Conservation (phyloP, 1,284 basidiomycete genomes). For the Meripilus lineatus region DNA sequence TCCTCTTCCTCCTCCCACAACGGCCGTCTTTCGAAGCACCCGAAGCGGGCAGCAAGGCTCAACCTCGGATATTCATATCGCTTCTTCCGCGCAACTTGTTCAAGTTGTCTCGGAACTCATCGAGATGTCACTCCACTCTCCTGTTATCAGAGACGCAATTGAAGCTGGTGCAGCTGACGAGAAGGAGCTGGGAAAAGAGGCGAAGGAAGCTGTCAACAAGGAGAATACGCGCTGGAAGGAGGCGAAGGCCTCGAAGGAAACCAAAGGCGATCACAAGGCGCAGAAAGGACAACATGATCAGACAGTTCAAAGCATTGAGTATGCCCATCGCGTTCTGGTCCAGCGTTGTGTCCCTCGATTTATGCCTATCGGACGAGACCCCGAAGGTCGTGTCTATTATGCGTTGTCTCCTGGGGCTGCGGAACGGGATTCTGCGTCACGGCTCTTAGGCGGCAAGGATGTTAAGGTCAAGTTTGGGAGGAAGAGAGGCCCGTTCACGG, state of each 20-base stretch:
- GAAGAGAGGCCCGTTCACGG: slow-evolving; percentile 35
- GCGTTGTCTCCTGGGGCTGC: slow-evolving; percentile 25
- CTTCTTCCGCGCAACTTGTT: slow-evolving; percentile 56
- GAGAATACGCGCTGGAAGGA: slow-evolving; percentile 45
- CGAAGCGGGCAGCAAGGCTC: slow-evolving; percentile 27
- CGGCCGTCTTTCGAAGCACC: slow-evolving; percentile 27
- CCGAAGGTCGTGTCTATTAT: slow-evolving; percentile 34
- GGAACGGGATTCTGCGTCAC: slow-evolving; percentile 28
- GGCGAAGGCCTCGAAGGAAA: slow-evolving; percentile 18
- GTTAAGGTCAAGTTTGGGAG: slow-evolving; percentile 24
- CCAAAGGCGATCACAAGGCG: slow-evolving; percentile 6
- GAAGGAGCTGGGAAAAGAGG: slow-evolving; percentile 47
- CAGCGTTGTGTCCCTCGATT: slow-evolving; percentile 28
- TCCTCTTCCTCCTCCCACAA: slow-evolving; percentile 46
- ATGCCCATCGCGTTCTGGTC: slow-evolving; percentile 23
- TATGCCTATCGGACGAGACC: slow-evolving; percentile 31
- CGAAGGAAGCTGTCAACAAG: slow-evolving; percentile 40
- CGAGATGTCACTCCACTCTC: slow-evolving; percentile 41
- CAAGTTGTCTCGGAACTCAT: slow-evolving; percentile 59
- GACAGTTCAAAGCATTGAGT: slow-evolving; percentile 25
- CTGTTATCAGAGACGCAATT: slow-evolving; percentile 49
- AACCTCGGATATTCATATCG: slow-evolving; percentile 27
- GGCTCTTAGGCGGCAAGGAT: slow-evolving; percentile 25
- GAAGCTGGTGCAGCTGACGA: slow-evolving; percentile 48
- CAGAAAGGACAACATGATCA: slow-evolving; percentile 29